Base-by-base conservation (phyloP, 1,284 basidiomycete genomes). In the Moniliophthora roreri region DNA sequence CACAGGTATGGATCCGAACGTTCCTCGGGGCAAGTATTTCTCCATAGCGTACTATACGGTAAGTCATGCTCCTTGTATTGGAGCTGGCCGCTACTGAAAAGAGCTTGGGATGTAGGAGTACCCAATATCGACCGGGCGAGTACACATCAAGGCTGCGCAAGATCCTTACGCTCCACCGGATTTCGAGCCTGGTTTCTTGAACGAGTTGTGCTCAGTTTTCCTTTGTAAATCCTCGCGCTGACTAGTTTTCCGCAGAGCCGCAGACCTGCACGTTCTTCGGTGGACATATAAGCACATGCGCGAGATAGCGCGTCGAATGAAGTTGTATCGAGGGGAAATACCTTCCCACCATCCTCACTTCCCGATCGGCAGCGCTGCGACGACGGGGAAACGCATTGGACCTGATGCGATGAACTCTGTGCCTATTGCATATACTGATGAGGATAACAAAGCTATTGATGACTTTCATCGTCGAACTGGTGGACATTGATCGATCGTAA, bases 401-500 rank as follows among this genome's bases (percentile, higher is more conserved):
- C 78, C 81, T 0, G 75, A 75, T 0, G 60, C 70, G 0, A 64
- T 78, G 2, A 61, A 72, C 20, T 69, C 75, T 0, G 74, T 78
- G 1, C 71, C 79, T 39, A 73, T 85, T 10, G 61, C 67, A n/a
- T 88, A 87, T 66, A 72, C 78, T 0, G 56, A 60, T 0, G 81
- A 82, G 50, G 86, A 89, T 58, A 76, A 88, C 40, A 66, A 73
- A 53, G 76, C 70, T 3, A 79, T 74, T 57, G 81, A 85, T 48
- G 61, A 69, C 11, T 82, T 72, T 58, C 63, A 72, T 34, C 64
- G 71, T n/a, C 61, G 60, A 16, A 50, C 45, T 34, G 56, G 72
- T 75, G 50, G 26, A 54, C 44, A 26, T 5, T 4, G 20, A n/a
- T n/a, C n/a, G n/a, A n/a, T n/a, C n/a, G n/a, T n/a, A n/a, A n/a